These are phyloP conservation scores for Populus deltoides DNA, from an alignment of 345 rosid genomes.

Conservation along the genomic window DNA sequence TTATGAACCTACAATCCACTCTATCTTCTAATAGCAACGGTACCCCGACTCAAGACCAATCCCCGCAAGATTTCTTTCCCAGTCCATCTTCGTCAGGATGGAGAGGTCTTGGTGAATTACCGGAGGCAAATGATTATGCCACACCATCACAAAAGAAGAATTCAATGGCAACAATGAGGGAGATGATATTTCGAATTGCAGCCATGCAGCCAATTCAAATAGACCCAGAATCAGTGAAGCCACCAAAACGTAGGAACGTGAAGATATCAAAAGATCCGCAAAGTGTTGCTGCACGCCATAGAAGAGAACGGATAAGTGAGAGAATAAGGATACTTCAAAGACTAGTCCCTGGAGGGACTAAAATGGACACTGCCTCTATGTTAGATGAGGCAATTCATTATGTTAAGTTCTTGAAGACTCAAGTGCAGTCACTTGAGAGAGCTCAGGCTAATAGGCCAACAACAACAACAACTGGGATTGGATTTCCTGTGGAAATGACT, in stretches of 20 bases:
- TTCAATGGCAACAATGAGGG: conserved; percentile 71
- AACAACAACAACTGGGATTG: conserved; percentile 19
- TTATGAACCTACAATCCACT: conserved; percentile 11
- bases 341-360: conserved; percentile 74
- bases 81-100: conserved; percentile 12
- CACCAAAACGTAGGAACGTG: conserved; percentile 62
- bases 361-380: conserved; percentile 81
- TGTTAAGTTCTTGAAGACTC: conserved; percentile 66
- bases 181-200: conserved; percentile 65
- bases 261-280: conserved; percentile 72
- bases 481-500: conserved; percentile 37
- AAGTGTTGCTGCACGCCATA: conserved; percentile 65
- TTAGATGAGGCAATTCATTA: conserved; percentile 71
- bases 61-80: conserved; percentile 1
- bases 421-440: conserved; percentile 57
- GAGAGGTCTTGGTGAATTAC: conserved; percentile 22
- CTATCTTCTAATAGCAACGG: conserved; percentile 7
- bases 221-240: conserved; percentile 64
- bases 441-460: conserved; percentile 28
- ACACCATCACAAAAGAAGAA: conserved; percentile 30
- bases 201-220: conserved; percentile 72
- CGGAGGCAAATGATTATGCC: conserved; percentile 17
- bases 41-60: conserved; percentile 16
- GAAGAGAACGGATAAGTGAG: conserved; percentile 71
- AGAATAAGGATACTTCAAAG: conserved; percentile 61